Evolutionary conservation across 345 rosid genomes (phyloP), one percentile per base, ranked within the genome.

Genomic region (Aquilaria sinensis): DNA sequence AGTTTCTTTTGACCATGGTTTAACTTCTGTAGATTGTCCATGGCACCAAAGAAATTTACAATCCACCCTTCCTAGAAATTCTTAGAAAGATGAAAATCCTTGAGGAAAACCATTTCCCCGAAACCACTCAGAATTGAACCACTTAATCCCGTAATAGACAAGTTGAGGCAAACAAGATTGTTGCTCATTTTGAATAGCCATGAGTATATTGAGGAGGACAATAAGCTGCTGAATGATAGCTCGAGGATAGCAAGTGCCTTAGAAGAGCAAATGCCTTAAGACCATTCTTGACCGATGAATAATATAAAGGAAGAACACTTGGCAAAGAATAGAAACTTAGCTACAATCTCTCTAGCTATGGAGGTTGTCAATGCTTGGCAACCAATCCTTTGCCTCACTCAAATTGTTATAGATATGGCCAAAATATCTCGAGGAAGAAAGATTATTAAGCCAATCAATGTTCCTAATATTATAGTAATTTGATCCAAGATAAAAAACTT

Each of bases 121-220:
- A 51, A 51, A n/a, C n/a, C n/a, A 30, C 13, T 30, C 23, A 30
- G 54, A 51, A 53, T 53, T 3, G 31, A 15, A 13, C 56, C 56
- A 6, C 30, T 13, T 6, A 53, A 23, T 33, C 3, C 9, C 32
- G 1, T 53, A 29, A 2, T 0, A 16, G 8, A 5, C 8, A 53
- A 13, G 51, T 45, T 34, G 31, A 60, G 69, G 32, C 48, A 41
- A 33, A 29, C 61, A 46, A 69, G 66, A 34, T 55, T 60, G 41
- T 14, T 64, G 34, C 51, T 66, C 8, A 66, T 61, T 51, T 31
- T 58, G 51, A 15, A 53, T 34, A 74, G 3, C 78, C 71, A 66
- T 4, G 30, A n/a, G 51, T 51, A 62, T 23, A 23, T 23, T 23
- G 23, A 23, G 23, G 23, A 23, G 23, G 23, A 23, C 23, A 23